These are phyloP conservation scores for Truncatella angustata DNA, from an alignment of 2,329 filamentous ascomycete genomes.

Conservation along the genomic window DNA sequence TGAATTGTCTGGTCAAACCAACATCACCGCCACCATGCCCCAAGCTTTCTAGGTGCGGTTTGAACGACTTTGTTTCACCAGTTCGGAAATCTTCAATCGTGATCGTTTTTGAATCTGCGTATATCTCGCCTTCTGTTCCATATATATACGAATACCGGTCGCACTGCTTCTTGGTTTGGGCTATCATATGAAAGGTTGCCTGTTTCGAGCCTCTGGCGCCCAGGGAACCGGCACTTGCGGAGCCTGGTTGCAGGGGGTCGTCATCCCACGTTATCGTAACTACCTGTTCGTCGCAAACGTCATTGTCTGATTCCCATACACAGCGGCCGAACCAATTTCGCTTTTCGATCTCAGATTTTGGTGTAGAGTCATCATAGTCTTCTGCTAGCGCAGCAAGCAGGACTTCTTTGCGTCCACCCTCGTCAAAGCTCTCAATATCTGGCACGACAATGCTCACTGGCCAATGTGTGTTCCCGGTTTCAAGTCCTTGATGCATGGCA, in stretches of 20 bases:
- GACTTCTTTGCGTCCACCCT: constrained; percentile 37
- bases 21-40: constrained; percentile 76
- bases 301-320: constrained; percentile 89
- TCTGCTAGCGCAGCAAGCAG: constrained; percentile 37
- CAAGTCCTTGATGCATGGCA: constrained; percentile 56
- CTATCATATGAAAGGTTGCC: constrained; percentile 91
- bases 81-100: constrained; percentile 70
- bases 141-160: constrained; percentile 83
- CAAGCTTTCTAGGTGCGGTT: constrained; percentile 59
- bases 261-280: constrained; percentile 89
- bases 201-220: constrained; percentile 69
- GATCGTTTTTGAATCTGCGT: constrained; percentile 78
- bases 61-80: constrained; percentile 51
- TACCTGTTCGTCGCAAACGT: constrained; percentile 89
- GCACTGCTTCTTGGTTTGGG: constrained; percentile 83
- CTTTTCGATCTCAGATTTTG: constrained; percentile 43
- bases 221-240: constrained; percentile 18
- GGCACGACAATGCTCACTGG: constrained; percentile 87
- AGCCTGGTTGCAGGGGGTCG: constrained; percentile 40
- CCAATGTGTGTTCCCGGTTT: constrained; percentile 69
- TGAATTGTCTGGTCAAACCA: constrained; percentile 78
- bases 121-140: constrained; percentile 81
- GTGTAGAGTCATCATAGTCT: constrained; percentile 51
- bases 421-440: constrained; percentile 78
- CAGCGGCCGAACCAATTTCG: constrained; percentile 88